Base-by-base conservation (phyloP, 2,329 filamentous ascomycete species). In the Incumbomyces lentus region DNA sequence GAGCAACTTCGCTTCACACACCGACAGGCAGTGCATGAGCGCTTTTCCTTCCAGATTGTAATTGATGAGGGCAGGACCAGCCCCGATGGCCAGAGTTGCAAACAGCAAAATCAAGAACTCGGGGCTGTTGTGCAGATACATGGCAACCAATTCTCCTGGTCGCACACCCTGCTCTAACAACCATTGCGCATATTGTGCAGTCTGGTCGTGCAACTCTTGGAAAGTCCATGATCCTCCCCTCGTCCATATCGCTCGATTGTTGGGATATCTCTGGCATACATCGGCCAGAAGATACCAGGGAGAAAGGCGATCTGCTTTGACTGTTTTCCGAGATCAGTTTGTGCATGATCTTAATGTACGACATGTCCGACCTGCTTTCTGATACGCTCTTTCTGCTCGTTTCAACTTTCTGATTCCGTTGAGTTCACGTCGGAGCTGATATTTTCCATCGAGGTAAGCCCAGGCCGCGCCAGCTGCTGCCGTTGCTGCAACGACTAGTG, bases 41-140 rank as follows among this genome's bases (percentile, higher is more conserved):
- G 80, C 75, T 52, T 80, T 73, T 0, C 75, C 78, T 6, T 73
- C 69, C 6, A 86, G 66, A 57, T 58, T 58, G 59, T 81, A 78
- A 60, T 86, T 86, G 60, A 86, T 81, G 62, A 83, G 73, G 0
- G 82, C 81, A 0, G 82, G 82, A 0, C 79, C 79, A 12, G 78
- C 78, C 2, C 82, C 82, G 46, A 86, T 75, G 8, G 77, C 73
- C 70, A 76, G 75, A 2, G 81, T 64, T 0, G 75, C 82, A 34
- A 85, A 58, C 76, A 81, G 82, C 2, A 74, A 73, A 40, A 83
- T 76, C 7, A 82, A 56, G 54, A 85, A 84, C 46, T 86, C 80
- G 0, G 78, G 72, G 12, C 77, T 75, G 60, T 86, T 86, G 56
- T 71, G 73, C 62, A 85, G 74, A 61, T 81, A 84, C 49, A 86